Percentiles rank a stretch among this genome's conserved stretches.
Evolutionary conservation across 192 early-diverging fungal genomes (phyloP).

Genomic region (Entomortierella lignicola): DNA sequence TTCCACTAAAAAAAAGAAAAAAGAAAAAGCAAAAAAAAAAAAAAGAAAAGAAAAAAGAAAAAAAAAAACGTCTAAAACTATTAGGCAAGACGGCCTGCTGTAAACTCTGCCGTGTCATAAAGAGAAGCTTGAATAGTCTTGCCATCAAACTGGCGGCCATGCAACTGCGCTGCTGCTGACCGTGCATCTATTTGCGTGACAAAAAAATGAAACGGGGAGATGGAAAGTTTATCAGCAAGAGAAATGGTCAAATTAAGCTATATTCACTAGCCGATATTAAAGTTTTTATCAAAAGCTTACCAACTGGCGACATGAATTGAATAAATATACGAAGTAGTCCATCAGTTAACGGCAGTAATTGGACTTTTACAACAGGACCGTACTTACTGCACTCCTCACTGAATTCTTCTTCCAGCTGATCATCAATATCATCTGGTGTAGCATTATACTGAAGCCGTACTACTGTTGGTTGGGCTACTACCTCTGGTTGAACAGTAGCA

Average conservation of each 20-base stretch:
- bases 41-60: no score
- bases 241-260: no score
- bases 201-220: slow-evolving; percentile 1
- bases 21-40: no score
- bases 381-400: slow-evolving; percentile 85
- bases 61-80: no score
- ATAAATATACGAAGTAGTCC: slow-evolving; percentile 83
- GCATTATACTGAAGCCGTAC: slow-evolving; percentile 78
- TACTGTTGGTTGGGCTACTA: slow-evolving; percentile 60
- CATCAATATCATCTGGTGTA: slow-evolving; percentile 78
- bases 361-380: slow-evolving; percentile 70
- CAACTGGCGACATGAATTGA: slow-evolving; percentile 67
- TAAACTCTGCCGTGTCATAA: slow-evolving; percentile 67
- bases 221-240: no score
- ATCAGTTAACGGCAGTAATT: slow-evolving; percentile 44
- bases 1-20: no score
- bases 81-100: slow-evolving; percentile 41
- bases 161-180: slow-evolving; percentile 72
- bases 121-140: slow-evolving; percentile 72
- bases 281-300: no score
- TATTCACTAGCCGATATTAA: no score
- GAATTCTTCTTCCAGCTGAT: slow-evolving; percentile 86
- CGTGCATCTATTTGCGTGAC: slow-evolving; percentile 56
- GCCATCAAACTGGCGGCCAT: slow-evolving; percentile 89
- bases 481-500: slow-evolving; percentile 10